phyloP scores from a whole-genome alignment of 192 early-diverging fungal species.

The Pilaira anomala region DNA sequence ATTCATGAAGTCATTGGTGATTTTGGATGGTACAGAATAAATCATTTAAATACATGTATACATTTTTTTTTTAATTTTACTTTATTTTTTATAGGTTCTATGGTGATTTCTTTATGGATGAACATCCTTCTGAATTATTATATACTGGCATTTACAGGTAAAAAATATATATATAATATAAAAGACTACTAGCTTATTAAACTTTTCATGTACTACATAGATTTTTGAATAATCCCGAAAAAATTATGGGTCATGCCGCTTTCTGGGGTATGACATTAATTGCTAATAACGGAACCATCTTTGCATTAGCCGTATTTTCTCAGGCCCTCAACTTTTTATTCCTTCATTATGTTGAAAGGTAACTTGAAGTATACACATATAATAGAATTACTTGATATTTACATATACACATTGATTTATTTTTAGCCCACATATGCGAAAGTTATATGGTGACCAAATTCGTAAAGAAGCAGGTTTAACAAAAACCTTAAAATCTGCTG shows the following conservation, averaged over 20 bases:
- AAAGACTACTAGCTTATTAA: neutral
- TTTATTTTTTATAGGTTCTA: conserved; percentile 67
- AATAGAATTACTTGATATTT: neutral
- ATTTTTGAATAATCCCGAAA: conserved; percentile 92
- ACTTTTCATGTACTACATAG: conserved; percentile 16
- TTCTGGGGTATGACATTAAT: conserved; percentile 93
- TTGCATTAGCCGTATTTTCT: conserved; percentile 78
- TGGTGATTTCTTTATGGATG: conserved; percentile 94
- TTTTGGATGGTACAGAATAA: conserved; percentile 82
- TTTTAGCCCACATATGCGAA: conserved; percentile 81
- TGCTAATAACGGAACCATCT: conserved; percentile 77
- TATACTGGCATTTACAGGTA: conserved; percentile 91
- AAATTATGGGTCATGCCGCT: conserved; percentile 90
- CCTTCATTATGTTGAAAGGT: conserved; percentile 76
- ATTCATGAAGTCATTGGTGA: conserved; percentile 92
- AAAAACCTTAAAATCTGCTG: conserved; percentile 62
- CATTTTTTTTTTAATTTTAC: conserved; percentile 30
- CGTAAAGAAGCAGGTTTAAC: conserved; percentile 80
- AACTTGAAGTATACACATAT: conserved; percentile 2
- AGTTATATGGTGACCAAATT: conserved; percentile 81
- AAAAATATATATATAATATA: neutral
- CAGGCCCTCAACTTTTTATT: conserved; percentile 85
- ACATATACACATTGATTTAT: neutral
- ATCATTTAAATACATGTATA: conserved; percentile 29
- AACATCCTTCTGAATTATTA: conserved; percentile 64